phyloP scores from a whole-genome alignment of 2,329 filamentous ascomycete species.

The Ophiostoma triangulosporum region DNA sequence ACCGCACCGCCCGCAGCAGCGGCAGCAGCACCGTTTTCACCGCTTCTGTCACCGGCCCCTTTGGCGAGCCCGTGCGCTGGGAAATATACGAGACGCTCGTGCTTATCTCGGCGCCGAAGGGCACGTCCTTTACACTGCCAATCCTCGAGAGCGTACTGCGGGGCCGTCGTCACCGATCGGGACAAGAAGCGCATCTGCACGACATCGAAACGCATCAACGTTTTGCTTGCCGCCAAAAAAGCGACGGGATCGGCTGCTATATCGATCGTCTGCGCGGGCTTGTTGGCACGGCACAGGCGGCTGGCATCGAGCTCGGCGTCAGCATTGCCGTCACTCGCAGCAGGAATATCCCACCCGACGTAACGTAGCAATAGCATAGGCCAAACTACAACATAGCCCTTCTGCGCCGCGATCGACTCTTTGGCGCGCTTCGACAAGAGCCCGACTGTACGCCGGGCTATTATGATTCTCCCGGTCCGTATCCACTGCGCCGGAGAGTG shows the following conservation, averaged over 20 bases:
- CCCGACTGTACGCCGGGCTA: no score
- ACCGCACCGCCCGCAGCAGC: constrained; percentile 21
- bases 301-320: constrained; percentile 36
- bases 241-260: constrained; percentile 43
- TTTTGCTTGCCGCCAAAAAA: constrained; percentile 38
- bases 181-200: constrained; percentile 27
- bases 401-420: no score
- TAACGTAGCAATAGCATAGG: no score
- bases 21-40: constrained; percentile 19
- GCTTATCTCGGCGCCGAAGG: constrained; percentile 47
- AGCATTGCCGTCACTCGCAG: constrained; percentile 39
- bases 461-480: no score
- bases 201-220: constrained; percentile 38
- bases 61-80: constrained; percentile 41
- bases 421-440: no score
- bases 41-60: constrained; percentile 42
- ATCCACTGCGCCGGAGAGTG: no score
- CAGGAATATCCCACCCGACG: no score
- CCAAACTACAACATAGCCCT: no score
- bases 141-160: constrained; percentile 42
- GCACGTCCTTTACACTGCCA: constrained; percentile 47
- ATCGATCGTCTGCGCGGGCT: constrained; percentile 33
- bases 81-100: constrained; percentile 46
- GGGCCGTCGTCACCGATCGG: constrained; percentile 14
- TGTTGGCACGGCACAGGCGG: constrained; percentile 27